Percentiles rank a stretch among this genome's conserved stretches.
Evolutionary conservation across 768 basidiomycete genomes (phyloP).

Genomic region (Gelatoporia subvermispora): DNA sequence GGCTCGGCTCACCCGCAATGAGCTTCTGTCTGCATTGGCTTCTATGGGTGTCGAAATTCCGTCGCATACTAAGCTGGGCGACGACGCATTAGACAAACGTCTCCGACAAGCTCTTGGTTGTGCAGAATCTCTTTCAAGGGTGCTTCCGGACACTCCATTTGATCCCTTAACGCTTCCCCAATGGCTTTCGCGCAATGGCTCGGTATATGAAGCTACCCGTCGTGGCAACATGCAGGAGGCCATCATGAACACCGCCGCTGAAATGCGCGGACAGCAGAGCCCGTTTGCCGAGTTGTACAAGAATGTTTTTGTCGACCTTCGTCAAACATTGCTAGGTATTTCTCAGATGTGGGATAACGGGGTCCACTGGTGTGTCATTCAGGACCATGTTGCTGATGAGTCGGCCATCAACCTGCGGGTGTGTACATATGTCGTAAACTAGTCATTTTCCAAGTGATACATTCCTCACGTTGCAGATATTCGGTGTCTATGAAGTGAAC

Average conservation of each 20-base stretch:
- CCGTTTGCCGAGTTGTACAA: background rate
- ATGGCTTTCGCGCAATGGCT: background rate
- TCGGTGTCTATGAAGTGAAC: slow-evolving; percentile 8
- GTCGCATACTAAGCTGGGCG: slow-evolving; percentile 1
- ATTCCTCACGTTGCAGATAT: slow-evolving; percentile 3
- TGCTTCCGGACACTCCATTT: background rate
- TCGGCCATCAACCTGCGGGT: slow-evolving; percentile 13
- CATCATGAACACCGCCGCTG: background rate
- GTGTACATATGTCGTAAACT: background rate
- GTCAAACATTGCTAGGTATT: slow-evolving; percentile 11
- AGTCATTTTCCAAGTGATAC: background rate
- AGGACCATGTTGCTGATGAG: slow-evolving; percentile 7
- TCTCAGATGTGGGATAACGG: slow-evolving; percentile 8
- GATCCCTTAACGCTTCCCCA: background rate
- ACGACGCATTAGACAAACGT: slow-evolving; percentile 8
- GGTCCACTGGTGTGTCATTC: slow-evolving; percentile 1
- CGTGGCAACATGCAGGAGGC: slow-evolving; percentile 1
- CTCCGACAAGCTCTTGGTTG: slow-evolving; percentile 6
- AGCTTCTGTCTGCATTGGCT: background rate
- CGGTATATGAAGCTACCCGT: background rate
- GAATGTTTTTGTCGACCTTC: slow-evolving; percentile 9
- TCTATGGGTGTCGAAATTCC: slow-evolving; percentile 11
- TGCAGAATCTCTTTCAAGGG: slow-evolving; percentile 5
- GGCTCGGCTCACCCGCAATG: slow-evolving; percentile 2
- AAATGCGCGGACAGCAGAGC: background rate